Evolutionary conservation across 345 rosid genomes (phyloP).

Genomic region (Syzygium oleosum): DNA sequence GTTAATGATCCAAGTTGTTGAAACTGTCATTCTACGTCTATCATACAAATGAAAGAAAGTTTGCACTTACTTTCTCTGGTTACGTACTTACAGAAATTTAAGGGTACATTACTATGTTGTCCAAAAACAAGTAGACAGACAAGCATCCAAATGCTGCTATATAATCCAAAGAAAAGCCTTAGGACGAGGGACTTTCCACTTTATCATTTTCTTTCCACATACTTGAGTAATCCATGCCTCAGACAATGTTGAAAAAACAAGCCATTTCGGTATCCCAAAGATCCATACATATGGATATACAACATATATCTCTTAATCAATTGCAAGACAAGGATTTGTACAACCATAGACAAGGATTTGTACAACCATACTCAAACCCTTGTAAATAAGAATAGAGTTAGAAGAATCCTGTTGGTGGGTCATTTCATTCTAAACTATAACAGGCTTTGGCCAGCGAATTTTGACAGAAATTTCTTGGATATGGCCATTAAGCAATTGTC

Average conservation of each 20-base stretch:
- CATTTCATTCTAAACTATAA: no score
- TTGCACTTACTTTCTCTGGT: neutral
- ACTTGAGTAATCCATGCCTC: neutral
- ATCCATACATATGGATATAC: neutral
- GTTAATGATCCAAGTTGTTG: neutral
- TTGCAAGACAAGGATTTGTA: neutral
- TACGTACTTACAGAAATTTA: neutral
- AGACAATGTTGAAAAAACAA: neutral
- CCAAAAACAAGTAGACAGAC: neutral
- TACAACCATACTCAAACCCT: neutral
- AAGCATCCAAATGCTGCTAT: neutral
- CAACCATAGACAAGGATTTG: neutral
- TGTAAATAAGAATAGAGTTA: neutral
- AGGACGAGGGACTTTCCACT: neutral
- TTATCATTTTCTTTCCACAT: neutral
- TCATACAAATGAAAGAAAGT: neutral
- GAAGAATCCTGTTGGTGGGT: neutral
- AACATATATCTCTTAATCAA: neutral
- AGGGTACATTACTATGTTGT: neutral
- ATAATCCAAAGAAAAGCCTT: neutral
- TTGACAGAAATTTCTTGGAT: no score
- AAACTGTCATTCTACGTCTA: neutral
- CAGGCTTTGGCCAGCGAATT: no score
- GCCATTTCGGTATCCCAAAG: neutral
- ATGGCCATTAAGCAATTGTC: neutral